These are phyloP conservation scores for Fusarium albosuccineum DNA, from an alignment of 2,329 filamentous ascomycete species.

Conservation along the genomic window DNA sequence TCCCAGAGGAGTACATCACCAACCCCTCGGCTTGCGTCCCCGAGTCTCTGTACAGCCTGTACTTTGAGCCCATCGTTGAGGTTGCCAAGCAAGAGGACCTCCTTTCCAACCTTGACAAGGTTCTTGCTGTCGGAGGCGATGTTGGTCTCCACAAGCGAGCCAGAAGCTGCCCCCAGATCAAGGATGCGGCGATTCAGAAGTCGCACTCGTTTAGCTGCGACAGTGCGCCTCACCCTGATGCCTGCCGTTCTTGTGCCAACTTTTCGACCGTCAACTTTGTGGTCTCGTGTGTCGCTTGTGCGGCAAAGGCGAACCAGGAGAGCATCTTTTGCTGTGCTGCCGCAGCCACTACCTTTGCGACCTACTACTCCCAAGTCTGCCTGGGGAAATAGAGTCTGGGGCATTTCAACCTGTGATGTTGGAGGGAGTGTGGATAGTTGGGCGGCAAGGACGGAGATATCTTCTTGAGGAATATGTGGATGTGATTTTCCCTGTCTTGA, in stretches of 20 bases:
- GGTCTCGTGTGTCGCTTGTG: slow-evolving; percentile 25
- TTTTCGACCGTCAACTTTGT: slow-evolving; percentile 27
- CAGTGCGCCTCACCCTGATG: slow-evolving; percentile 15
- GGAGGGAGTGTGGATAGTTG: too few species aligned
- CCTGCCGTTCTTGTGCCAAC: slow-evolving; percentile 28
- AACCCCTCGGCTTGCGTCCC: slow-evolving; percentile 25
- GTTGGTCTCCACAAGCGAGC: slow-evolving; percentile 13
- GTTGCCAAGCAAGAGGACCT: slow-evolving; percentile 29
- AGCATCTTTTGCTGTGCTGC: slow-evolving; percentile 31
- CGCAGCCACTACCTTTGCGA: slow-evolving; percentile 21
- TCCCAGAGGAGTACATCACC: slow-evolving; percentile 19
- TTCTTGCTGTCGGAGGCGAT: slow-evolving; percentile 8
- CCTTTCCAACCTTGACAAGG: slow-evolving; percentile 13
- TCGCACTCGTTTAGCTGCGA: slow-evolving; percentile 20
- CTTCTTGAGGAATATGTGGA: too few species aligned
- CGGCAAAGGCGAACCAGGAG: slow-evolving; percentile 30
- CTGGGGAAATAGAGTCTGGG: slow-evolving; percentile 17
- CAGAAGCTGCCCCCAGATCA: slow-evolving; percentile 21
- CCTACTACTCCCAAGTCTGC: slow-evolving; percentile 33
- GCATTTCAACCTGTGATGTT: too few species aligned
- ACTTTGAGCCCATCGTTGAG: slow-evolving; percentile 31
- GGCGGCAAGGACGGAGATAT: too few species aligned
- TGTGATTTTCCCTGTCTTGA: too few species aligned
- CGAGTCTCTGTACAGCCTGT: slow-evolving; percentile 27
- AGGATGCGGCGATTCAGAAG: slow-evolving; percentile 9